Evolutionary conservation across 495 filamentous ascomycete genomes (phyloP).

Genomic region (Tuber melanosporum): DNA sequence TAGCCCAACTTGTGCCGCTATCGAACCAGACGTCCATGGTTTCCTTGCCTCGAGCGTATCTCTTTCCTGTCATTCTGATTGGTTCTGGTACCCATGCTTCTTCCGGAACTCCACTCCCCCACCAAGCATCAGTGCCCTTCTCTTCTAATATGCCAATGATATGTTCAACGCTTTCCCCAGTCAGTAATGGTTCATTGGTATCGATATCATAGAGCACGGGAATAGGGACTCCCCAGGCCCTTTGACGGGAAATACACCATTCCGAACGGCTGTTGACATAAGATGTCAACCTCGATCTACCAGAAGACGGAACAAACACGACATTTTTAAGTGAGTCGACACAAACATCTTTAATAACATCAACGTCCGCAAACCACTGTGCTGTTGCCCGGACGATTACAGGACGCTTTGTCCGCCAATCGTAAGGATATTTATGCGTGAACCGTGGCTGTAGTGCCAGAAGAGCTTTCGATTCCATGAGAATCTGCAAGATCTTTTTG

Average conservation of each 20-base stretch:
- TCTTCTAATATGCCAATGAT: constrained; percentile 72
- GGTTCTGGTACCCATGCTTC: constrained; percentile 46
- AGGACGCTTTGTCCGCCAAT: constrained; percentile 91
- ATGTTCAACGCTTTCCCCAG: constrained; percentile 70
- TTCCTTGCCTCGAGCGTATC: constrained; percentile 65
- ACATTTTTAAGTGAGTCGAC: constrained; percentile 63
- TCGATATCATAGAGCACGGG: constrained; percentile 72
- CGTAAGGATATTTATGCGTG: constrained; percentile 90
- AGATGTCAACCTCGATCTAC: constrained; percentile 65
- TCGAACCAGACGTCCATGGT: constrained; percentile 99
- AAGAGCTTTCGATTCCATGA: constrained; percentile 52
- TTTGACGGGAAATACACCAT: constrained; percentile 98
- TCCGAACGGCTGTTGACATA: constrained; percentile 83
- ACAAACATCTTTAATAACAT: constrained; percentile 65
- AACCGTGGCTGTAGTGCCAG: constrained; percentile 59
- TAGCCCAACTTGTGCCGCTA: constrained; percentile 89
- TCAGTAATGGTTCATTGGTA: constrained; percentile 64
- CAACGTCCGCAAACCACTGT: constrained; percentile 96
- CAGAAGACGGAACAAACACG: constrained; percentile 67
- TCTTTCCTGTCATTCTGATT: constrained; percentile 29
- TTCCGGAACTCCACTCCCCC: constrained; percentile 63
- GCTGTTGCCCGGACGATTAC: constrained; percentile 86
- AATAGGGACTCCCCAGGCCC: constrained; percentile 94
- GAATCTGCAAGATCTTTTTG: constrained; percentile 58
- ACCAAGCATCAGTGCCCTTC: constrained; percentile 85